Evolutionary conservation across 1,284 basidiomycete species (phyloP).

Genomic region (Rhodotorula glutinis): DNA sequence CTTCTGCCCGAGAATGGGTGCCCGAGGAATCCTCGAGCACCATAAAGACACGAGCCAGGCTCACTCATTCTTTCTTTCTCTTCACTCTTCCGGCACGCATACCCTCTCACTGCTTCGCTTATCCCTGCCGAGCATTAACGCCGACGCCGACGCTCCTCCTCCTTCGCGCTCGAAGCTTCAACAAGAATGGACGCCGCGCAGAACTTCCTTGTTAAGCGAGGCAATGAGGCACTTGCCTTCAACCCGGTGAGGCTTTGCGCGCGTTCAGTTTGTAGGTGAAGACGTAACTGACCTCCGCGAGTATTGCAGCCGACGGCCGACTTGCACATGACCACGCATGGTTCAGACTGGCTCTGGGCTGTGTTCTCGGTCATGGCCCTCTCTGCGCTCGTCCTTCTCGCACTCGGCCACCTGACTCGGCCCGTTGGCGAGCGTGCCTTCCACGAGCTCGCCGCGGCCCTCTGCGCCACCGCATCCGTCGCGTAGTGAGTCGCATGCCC

Average conservation of each 20-base stretch:
- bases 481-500: conserved; percentile 27
- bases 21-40: no score
- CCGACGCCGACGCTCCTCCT: no score
- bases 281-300: no score
- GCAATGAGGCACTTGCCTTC: conserved; percentile 7
- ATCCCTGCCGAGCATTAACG: no score
- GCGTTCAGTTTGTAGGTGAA: no score
- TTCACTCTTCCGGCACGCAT: no score
- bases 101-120: no score
- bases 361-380: conserved; percentile 47
- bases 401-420: conserved; percentile 49
- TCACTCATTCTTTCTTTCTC: no score
- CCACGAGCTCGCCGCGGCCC: conserved; percentile 51
- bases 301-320: conserved; percentile 33
- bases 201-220: conserved; percentile 15
- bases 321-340: conserved; percentile 49
- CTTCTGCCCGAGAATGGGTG: no score
- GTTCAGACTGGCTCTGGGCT: conserved; percentile 55
- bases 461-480: conserved; percentile 46
- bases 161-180: no score
- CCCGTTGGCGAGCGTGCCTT: conserved; percentile 54
- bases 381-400: conserved; percentile 44
- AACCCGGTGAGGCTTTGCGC: conserved; percentile 20
- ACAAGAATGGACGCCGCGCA: no score
- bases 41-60: no score